These are phyloP conservation scores for Fusarium burgessii DNA, from an alignment of 2,329 filamentous ascomycete genomes.

Conservation along the genomic window DNA sequence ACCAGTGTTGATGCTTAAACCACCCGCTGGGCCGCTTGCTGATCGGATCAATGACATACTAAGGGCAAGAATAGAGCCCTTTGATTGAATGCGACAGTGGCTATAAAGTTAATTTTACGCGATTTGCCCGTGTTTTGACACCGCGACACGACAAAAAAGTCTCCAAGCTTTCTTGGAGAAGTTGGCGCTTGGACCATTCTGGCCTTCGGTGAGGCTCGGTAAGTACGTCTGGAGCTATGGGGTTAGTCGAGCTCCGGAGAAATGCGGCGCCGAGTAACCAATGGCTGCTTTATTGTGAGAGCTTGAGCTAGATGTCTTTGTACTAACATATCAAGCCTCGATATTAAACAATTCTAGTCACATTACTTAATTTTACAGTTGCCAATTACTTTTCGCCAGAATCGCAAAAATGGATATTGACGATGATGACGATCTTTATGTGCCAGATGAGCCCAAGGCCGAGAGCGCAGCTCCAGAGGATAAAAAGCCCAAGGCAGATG, in stretches of 20 bases:
- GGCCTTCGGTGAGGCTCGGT: conserved; percentile 32
- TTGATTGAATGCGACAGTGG: conserved; percentile 37
- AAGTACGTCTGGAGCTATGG: conserved; percentile 10
- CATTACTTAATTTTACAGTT: not conserved
- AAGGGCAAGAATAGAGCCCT: conserved; percentile 27
- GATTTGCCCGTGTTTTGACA: conserved; percentile 37
- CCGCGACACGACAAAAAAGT: conserved; percentile 36
- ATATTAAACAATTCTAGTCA: not conserved
- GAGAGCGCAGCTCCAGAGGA: conserved; percentile 48
- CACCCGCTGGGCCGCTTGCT: conserved; percentile 69
- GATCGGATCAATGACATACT: conserved; percentile 67
- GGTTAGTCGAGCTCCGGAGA: conserved; percentile 40
- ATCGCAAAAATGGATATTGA: conserved; percentile 70
- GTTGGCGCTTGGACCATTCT: conserved; percentile 39
- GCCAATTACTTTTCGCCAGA: not conserved
- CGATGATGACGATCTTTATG: conserved; percentile 76
- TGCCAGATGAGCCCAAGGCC: conserved; percentile 66
- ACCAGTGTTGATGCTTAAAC: conserved; percentile 73
- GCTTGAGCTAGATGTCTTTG: conserved; percentile 39
- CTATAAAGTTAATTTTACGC: conserved; percentile 36
- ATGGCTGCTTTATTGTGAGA: conserved; percentile 22
- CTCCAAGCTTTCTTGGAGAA: conserved; percentile 26
- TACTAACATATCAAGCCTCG: not conserved
- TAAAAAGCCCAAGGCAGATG: conserved; percentile 59
- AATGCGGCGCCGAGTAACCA: conserved; percentile 45